Conservation (phyloP, 2,329 filamentous ascomycete species). For the Colletotrichum tamarilloi region DNA sequence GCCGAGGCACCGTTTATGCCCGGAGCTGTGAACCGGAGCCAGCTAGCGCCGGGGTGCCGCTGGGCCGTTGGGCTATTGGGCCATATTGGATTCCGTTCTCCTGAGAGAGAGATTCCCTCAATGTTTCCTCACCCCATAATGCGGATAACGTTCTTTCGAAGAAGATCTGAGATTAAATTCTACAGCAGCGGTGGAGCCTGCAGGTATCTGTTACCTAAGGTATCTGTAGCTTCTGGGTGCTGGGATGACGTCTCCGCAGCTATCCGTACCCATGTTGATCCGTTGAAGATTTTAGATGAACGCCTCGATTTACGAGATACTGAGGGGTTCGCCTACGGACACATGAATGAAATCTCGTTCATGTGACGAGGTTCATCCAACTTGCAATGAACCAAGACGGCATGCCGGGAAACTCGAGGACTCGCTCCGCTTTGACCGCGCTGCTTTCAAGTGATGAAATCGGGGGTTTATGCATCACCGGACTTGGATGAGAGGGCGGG, state of each 20-base stretch:
- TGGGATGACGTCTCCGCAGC: background rate
- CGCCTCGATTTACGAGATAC: background rate
- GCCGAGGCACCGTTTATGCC: background rate
- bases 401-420: background rate
- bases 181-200: too few species aligned
- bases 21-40: background rate
- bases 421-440: slow-evolving; percentile 14
- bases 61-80: background rate
- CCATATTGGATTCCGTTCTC: too few species aligned
- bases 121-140: too few species aligned
- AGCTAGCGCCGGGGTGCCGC: slow-evolving; percentile 4
- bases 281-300: background rate
- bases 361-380: too few species aligned
- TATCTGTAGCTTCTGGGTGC: background rate
- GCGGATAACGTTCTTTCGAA: too few species aligned
- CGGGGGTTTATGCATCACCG: background rate
- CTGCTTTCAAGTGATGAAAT: background rate
- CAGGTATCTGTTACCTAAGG: too few species aligned
- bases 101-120: too few species aligned
- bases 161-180: too few species aligned
- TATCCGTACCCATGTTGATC: background rate
- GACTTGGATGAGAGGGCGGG: background rate
- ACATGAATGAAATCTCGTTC: background rate
- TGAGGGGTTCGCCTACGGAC: background rate
- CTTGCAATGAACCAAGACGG: too few species aligned